Evolutionary conservation across 2,329 filamentous ascomycete genomes (phyloP).

Genomic region (Elsinoe ampelina): DNA sequence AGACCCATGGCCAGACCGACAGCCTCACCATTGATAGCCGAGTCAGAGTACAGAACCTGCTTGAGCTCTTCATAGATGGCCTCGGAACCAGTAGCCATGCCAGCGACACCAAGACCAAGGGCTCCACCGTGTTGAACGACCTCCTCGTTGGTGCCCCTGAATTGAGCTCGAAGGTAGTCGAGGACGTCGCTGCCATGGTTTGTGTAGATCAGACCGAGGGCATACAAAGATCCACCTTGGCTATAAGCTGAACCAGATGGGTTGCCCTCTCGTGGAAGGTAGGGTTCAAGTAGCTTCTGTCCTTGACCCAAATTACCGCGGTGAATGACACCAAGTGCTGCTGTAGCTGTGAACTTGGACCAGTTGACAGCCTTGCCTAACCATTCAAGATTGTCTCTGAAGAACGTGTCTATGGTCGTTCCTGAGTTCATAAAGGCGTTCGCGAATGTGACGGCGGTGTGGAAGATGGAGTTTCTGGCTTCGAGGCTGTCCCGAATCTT

Average conservation of each 20-base stretch:
- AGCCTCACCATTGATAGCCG: constrained; percentile 91
- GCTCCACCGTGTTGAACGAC: constrained; percentile 96
- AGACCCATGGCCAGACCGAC: constrained; percentile 94
- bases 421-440: constrained; percentile 99
- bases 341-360: constrained; percentile 98
- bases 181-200: constrained; percentile 91
- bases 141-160: constrained; percentile 70
- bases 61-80: constrained; percentile 88
- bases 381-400: constrained; percentile 96
- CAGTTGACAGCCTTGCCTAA: constrained; percentile 97
- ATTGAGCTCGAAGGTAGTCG: constrained; percentile 67
- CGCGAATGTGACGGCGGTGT: constrained; percentile 92
- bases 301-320: constrained; percentile 90
- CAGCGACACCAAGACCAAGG: constrained; percentile 87
- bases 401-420: constrained; percentile 96
- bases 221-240: constrained; percentile 90
- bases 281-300: constrained; percentile 86
- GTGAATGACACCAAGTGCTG: constrained; percentile 91
- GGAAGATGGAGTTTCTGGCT: constrained; percentile 95
- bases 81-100: constrained; percentile 90
- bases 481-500: constrained; percentile 94
- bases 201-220: constrained; percentile 90
- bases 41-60: constrained; percentile 81
- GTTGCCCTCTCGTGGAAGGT: constrained; percentile 69
- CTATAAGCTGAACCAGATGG: constrained; percentile 78